Evolutionary conservation across 2,329 filamentous ascomycete genomes (phyloP).

Genomic region (Magnaporthiopsis incrustans): DNA sequence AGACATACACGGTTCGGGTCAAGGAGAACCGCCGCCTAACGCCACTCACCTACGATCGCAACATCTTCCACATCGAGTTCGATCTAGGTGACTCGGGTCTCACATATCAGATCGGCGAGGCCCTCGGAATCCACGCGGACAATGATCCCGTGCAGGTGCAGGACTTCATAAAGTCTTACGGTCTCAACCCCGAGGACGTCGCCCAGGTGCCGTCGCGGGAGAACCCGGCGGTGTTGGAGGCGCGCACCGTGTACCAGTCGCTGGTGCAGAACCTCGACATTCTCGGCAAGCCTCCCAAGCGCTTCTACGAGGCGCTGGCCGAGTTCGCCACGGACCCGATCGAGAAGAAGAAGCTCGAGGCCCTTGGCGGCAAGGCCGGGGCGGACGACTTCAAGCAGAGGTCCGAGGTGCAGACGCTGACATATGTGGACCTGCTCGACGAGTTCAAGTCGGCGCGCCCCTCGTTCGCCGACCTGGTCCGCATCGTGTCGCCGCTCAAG

Average conservation of each 20-base stretch:
- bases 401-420: slow-evolving; percentile 82
- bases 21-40: slow-evolving; percentile 95
- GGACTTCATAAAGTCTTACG: slow-evolving; percentile 86
- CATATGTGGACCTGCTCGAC: slow-evolving; percentile 81
- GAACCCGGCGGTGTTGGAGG: slow-evolving; percentile 64
- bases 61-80: slow-evolving; percentile 99
- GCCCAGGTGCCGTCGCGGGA: slow-evolving; percentile 90
- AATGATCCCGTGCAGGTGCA: slow-evolving; percentile 74
- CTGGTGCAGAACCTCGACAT: slow-evolving; percentile 91
- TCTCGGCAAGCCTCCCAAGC: slow-evolving; percentile 92
- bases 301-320: slow-evolving; percentile 89
- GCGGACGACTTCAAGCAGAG: slow-evolving; percentile 88
- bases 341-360: slow-evolving; percentile 72
- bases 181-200: slow-evolving; percentile 70
- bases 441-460: slow-evolving; percentile 89
- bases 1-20: slow-evolving; percentile 82
- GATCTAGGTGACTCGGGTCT: slow-evolving; percentile 86
- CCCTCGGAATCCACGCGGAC: slow-evolving; percentile 90
- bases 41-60: slow-evolving; percentile 81
- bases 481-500: slow-evolving; percentile 86
- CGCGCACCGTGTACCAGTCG: slow-evolving; percentile 86
- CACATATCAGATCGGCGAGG: slow-evolving; percentile 95
- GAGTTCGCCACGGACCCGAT: slow-evolving; percentile 76
- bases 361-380: slow-evolving; percentile 70
- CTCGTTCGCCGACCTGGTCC: slow-evolving; percentile 77